phyloP scores from a whole-genome alignment of 2,329 filamentous ascomycete genomes.

The Pseudogymnoascus sp. region DNA sequence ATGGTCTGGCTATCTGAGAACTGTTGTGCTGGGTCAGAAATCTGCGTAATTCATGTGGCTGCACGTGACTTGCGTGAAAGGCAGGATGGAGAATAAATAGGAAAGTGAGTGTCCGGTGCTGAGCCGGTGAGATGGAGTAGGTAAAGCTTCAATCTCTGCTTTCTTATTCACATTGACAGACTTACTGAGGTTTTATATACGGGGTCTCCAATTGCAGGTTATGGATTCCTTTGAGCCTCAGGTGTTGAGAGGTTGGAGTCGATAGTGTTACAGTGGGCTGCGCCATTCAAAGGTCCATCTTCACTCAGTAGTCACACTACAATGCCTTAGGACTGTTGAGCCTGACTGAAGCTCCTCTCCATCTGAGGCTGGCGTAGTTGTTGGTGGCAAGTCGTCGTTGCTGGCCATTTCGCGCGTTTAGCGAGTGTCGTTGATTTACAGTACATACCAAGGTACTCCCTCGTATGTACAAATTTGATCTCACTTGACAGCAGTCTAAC shows the following conservation, averaged over 20 bases:
- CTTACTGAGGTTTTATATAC: background rate
- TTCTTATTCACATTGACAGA: background rate
- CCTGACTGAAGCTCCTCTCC: background rate
- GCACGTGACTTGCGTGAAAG: background rate
- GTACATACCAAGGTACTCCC: background rate
- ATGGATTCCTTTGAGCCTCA: background rate
- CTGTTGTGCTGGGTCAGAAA: background rate
- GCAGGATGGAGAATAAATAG: background rate
- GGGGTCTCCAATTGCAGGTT: background rate
- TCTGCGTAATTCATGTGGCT: background rate
- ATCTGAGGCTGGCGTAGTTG: background rate
- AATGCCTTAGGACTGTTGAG: background rate
- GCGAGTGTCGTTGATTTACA: conserved; percentile 4
- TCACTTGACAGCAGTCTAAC: background rate
- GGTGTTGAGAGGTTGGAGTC: too few relatives aligned
- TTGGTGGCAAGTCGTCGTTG: background rate
- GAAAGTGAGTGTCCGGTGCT: background rate
- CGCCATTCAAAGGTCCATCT: background rate
- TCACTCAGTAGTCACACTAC: background rate
- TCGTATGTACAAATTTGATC: background rate
- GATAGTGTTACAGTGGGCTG: background rate
- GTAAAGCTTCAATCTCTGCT: background rate
- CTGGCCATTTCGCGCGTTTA: background rate
- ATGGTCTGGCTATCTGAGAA: background rate
- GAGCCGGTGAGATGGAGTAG: background rate